These are phyloP conservation scores for Pythium dissotocum DNA, from an alignment of 352 stramenopile species.

Conservation along the genomic window DNA sequence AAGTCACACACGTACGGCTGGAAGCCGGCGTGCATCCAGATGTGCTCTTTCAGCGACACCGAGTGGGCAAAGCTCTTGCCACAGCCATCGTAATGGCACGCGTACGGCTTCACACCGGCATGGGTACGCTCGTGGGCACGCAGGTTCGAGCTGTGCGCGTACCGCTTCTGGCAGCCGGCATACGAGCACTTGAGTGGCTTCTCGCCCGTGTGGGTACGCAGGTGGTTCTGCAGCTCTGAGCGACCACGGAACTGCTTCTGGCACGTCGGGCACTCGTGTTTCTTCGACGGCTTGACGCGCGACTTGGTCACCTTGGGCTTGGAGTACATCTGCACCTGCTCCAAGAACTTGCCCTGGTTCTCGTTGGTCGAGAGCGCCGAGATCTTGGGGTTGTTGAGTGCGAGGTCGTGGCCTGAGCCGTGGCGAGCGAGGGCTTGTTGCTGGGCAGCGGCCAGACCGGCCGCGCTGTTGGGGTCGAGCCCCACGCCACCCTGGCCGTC, in stretches of 20 bases:
- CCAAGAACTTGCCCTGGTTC: conserved; percentile 85
- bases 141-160: conserved; percentile 90
- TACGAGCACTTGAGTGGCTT: conserved; percentile 90
- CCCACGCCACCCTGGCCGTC: conserved; percentile 12
- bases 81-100: conserved; percentile 89
- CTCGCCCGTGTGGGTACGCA: conserved; percentile 89
- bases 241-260: conserved; percentile 83
- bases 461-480: conserved; percentile 14
- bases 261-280: conserved; percentile 85
- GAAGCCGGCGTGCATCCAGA: conserved; percentile 90
- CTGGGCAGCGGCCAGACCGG: conserved; percentile 28
- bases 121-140: conserved; percentile 92
- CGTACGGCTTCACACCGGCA: conserved; percentile 88
- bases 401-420: conserved; percentile 33
- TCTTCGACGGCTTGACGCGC: conserved; percentile 84
- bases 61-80: conserved; percentile 90
- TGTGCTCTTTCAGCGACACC: conserved; percentile 91
- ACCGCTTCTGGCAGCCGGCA: conserved; percentile 84
- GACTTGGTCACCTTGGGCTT: conserved; percentile 88
- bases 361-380: conserved; percentile 68
- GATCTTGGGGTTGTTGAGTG: conserved; percentile 72
- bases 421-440: conserved; percentile 31
- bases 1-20: conserved; percentile 92
- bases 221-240: conserved; percentile 87
- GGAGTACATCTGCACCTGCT: conserved; percentile 89